Conservation (phyloP, 495 filamentous ascomycete species). For the Penicillium robsamsonii region DNA sequence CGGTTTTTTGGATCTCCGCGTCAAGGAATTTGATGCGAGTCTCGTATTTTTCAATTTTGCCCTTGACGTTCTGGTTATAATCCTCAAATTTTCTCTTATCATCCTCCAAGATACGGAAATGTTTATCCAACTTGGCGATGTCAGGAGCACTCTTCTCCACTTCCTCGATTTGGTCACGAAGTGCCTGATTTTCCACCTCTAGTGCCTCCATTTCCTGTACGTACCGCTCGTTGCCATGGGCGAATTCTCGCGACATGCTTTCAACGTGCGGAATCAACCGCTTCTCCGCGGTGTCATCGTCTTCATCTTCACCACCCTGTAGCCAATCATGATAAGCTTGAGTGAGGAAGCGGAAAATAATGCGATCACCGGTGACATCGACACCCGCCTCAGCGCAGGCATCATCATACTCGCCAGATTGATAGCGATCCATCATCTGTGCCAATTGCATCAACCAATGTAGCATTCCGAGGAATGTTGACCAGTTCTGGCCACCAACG, state of each 20-base stretch:
- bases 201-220: slow-evolving; percentile 76
- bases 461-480: slow-evolving; percentile 84
- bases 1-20: slow-evolving; percentile 74
- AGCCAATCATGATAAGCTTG: slow-evolving; percentile 92
- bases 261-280: slow-evolving; percentile 80
- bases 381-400: slow-evolving; percentile 83
- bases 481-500: slow-evolving; percentile 95
- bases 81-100: slow-evolving; percentile 90
- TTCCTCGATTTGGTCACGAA: slow-evolving; percentile 82
- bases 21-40: slow-evolving; percentile 70
- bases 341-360: slow-evolving; percentile 88
- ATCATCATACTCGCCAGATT: slow-evolving; percentile 75
- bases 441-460: slow-evolving; percentile 99
- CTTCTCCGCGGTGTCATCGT: slow-evolving; percentile 74
- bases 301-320: slow-evolving; percentile 71
- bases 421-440: slow-evolving; percentile 81
- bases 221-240: slow-evolving; percentile 74
- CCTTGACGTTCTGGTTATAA: slow-evolving; percentile 77
- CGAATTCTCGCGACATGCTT: slow-evolving; percentile 86
- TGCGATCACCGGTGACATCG: slow-evolving; percentile 82
- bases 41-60: slow-evolving; percentile 81
- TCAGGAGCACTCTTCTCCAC: slow-evolving; percentile 81
- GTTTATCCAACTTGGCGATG: slow-evolving; percentile 75
- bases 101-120: slow-evolving; percentile 82
- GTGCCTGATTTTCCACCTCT: slow-evolving; percentile 74